Percentiles rank a stretch among this genome's conserved stretches.
Evolutionary conservation across 805 yeast species (phyloP).

Genomic region (Metschnikowia anglica): DNA sequence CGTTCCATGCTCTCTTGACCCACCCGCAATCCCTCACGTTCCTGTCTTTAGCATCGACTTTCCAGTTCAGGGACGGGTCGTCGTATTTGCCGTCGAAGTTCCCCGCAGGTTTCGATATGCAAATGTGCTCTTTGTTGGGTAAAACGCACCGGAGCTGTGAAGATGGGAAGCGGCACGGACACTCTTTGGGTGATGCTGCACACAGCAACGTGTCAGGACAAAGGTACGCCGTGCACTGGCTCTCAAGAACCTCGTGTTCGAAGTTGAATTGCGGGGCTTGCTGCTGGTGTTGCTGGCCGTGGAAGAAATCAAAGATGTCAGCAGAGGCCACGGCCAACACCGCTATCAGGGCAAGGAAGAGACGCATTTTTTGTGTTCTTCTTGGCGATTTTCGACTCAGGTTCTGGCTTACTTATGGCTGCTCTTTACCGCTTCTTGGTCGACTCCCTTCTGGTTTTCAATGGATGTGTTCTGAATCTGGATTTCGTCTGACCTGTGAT

Average conservation of each 20-base stretch:
- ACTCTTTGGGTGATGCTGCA: conserved; percentile 63
- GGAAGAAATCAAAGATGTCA: conserved; percentile 36
- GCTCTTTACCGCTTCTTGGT: background rate
- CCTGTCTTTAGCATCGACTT: conserved; percentile 51
- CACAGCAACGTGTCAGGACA: conserved; percentile 85
- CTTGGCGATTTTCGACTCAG: background rate
- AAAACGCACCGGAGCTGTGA: conserved; percentile 79
- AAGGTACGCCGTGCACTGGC: conserved; percentile 61
- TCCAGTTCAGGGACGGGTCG: conserved; percentile 45
- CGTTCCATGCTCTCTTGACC: conserved; percentile 49
- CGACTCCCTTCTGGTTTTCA: no score
- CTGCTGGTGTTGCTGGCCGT: conserved; percentile 17
- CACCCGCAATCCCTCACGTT: conserved; percentile 76
- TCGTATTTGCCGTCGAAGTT: conserved; percentile 32
- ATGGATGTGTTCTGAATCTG: background rate
- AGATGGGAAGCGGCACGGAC: conserved; percentile 90
- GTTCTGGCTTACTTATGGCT: background rate
- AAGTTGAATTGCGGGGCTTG: conserved; percentile 23
- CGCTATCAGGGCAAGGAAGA: conserved; percentile 1
- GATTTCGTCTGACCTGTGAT: background rate
- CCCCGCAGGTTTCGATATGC: conserved; percentile 79
- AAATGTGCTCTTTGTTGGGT: conserved; percentile 69
- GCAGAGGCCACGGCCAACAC: conserved; percentile 25
- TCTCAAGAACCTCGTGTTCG: conserved; percentile 38
- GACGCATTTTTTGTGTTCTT: conserved; percentile 2